Evolutionary conservation across 805 yeast genomes (phyloP).

Genomic region (Myxozyma melibiosi): DNA sequence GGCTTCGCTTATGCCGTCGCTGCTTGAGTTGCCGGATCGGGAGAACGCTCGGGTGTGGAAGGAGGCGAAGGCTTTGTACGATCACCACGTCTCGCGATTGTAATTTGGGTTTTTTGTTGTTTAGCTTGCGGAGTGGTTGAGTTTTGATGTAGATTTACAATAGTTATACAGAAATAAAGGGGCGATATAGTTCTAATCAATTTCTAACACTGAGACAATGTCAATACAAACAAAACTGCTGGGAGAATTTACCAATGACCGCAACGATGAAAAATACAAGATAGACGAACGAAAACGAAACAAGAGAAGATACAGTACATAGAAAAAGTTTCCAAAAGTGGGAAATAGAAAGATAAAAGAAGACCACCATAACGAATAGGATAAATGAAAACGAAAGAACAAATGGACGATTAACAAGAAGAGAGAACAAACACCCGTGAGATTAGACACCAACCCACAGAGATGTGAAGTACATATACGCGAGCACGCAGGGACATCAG

Average conservation of each 20-base stretch:
- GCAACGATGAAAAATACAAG: not conserved
- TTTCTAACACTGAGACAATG: not conserved
- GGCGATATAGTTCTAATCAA: not conserved
- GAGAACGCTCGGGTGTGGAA: constrained; percentile 86
- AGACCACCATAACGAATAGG: not conserved
- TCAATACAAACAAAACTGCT: not conserved
- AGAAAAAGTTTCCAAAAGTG: not conserved
- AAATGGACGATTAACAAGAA: too few relatives aligned
- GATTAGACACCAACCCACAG: too few relatives aligned
- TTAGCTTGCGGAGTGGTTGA: not conserved
- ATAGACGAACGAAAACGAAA: not conserved
- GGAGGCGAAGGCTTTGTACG: constrained; percentile 80
- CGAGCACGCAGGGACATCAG: too few relatives aligned
- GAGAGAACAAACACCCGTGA: too few relatives aligned
- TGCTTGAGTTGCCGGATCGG: constrained; percentile 82
- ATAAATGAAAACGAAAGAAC: too few relatives aligned
- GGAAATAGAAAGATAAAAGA: not conserved
- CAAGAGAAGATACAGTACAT: too few relatives aligned
- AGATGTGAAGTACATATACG: too few relatives aligned
- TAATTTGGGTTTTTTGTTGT: not conserved
- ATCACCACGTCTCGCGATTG: constrained; percentile 75
- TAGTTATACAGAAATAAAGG: not conserved
- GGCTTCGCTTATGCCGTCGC: constrained; percentile 83
- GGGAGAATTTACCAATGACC: not conserved
- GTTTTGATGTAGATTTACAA: not conserved